Evolutionary conservation across 768 basidiomycete species (phyloP).

Genomic region (Obba rivulosa): DNA sequence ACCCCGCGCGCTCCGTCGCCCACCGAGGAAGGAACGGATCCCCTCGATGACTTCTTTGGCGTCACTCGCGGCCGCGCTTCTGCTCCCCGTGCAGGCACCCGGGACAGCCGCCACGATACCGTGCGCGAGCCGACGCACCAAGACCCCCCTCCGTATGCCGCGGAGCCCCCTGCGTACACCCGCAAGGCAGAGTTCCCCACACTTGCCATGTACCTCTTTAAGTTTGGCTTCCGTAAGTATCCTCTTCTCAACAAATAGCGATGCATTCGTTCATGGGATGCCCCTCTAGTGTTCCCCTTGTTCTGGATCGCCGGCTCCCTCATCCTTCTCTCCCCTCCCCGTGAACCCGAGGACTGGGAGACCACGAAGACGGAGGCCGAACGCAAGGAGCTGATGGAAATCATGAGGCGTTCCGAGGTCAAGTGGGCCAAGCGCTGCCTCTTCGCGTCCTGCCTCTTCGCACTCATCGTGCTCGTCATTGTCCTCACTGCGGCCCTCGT

Average conservation of each 20-base stretch:
- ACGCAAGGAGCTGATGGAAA: conserved; percentile 24
- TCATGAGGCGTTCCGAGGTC: conserved; percentile 31
- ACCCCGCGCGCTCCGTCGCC: not conserved
- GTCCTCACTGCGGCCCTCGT: conserved; percentile 12
- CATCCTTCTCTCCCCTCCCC: conserved; percentile 37
- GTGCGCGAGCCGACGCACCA: conserved; percentile 9
- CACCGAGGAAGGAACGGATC: not conserved
- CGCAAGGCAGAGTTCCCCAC: conserved; percentile 33
- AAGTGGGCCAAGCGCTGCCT: conserved; percentile 40
- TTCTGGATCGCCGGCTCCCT: conserved; percentile 40
- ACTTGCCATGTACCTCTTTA: conserved; percentile 44
- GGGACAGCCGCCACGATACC: conserved; percentile 29
- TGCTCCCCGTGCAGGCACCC: conserved; percentile 16
- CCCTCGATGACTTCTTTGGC: conserved; percentile 23
- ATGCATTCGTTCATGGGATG: not conserved
- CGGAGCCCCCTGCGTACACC: conserved; percentile 30
- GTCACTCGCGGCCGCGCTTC: conserved; percentile 14
- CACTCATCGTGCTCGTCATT: conserved; percentile 15
- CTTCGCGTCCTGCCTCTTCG: conserved; percentile 18
- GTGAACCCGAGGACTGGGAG: conserved; percentile 30
- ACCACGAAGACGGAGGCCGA: conserved; percentile 32
- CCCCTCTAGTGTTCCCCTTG: conserved; percentile 38
- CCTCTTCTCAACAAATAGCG: not conserved
- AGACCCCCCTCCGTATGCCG: conserved; percentile 25
- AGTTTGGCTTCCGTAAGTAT: conserved; percentile 43